Evolutionary conservation across 805 yeast genomes (phyloP).

Genomic region (Saturnispora galanensis): DNA sequence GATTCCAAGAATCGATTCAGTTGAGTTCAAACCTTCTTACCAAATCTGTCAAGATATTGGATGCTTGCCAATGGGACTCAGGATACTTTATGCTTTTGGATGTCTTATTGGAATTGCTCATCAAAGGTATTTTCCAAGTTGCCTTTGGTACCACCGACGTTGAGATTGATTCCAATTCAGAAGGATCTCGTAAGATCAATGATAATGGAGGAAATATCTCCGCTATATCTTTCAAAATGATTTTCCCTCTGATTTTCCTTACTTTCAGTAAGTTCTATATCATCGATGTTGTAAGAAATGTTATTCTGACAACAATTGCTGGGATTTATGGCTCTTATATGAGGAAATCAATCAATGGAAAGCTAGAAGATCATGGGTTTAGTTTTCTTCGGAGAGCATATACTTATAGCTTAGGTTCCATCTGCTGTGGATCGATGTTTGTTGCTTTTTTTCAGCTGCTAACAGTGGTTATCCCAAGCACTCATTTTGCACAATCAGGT

Average conservation of each 20-base stretch:
- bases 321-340: conserved; percentile 86
- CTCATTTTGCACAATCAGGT: conserved; percentile 4
- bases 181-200: conserved; percentile 10
- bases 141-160: no score
- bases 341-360: conserved; percentile 38
- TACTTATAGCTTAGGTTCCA: conserved; percentile 82
- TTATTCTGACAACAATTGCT: conserved; percentile 72
- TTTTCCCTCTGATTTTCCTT: conserved; percentile 42
- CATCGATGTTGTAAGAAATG: conserved; percentile 71
- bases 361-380: conserved; percentile 69
- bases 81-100: no score
- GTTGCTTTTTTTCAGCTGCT: conserved; percentile 63
- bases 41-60: no score
- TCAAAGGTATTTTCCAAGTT: no score
- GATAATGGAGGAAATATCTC: conserved; percentile 14
- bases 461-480: conserved; percentile 28
- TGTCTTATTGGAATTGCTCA: no score
- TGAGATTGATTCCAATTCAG: no score
- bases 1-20: no score
- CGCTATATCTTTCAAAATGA: conserved; percentile 38
- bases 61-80: no score
- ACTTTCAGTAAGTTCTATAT: conserved; percentile 72
- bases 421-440: conserved; percentile 69
- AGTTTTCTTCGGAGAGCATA: conserved; percentile 71
- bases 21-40: no score